Percentiles rank a stretch among this genome's conserved stretches.
phyloP scores from a whole-genome alignment of 495 filamentous ascomycete species.

The Geopyxis carbonaria region DNA sequence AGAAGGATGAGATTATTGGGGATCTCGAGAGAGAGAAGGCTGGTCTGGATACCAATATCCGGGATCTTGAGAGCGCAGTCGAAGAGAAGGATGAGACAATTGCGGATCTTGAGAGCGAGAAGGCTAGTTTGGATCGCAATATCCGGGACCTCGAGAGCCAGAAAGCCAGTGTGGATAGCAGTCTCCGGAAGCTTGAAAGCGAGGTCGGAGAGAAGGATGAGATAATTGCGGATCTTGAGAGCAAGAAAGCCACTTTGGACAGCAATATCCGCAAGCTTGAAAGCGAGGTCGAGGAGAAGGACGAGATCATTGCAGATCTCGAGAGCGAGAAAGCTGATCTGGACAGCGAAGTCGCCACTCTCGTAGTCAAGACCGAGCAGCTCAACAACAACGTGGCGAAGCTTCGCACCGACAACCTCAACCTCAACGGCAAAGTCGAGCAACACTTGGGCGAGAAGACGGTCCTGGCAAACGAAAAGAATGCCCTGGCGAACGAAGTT shows the following conservation, averaged over 20 bases:
- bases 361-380: constrained; percentile 10
- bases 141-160: background rate
- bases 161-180: too few relatives aligned
- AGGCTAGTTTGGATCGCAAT: background rate
- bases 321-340: constrained; percentile 7
- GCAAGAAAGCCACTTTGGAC: background rate
- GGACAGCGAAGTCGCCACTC: constrained; percentile 8
- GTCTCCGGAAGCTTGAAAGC: too few relatives aligned
- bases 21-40: constrained; percentile 13
- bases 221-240: background rate
- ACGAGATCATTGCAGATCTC: background rate
- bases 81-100: constrained; percentile 8
- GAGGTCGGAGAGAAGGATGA: too few relatives aligned
- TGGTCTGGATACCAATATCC: constrained; percentile 6
- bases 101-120: background rate
- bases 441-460: too few relatives aligned
- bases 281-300: background rate
- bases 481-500: too few relatives aligned
- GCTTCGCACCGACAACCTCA: constrained; percentile 6
- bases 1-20: constrained; percentile 3
- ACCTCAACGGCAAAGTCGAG: background rate
- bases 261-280: background rate
- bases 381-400: constrained; percentile 12
- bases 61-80: constrained; percentile 7
- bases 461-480: too few relatives aligned